phyloP scores from a whole-genome alignment of 805 yeast species.

The Pichia insulana region DNA sequence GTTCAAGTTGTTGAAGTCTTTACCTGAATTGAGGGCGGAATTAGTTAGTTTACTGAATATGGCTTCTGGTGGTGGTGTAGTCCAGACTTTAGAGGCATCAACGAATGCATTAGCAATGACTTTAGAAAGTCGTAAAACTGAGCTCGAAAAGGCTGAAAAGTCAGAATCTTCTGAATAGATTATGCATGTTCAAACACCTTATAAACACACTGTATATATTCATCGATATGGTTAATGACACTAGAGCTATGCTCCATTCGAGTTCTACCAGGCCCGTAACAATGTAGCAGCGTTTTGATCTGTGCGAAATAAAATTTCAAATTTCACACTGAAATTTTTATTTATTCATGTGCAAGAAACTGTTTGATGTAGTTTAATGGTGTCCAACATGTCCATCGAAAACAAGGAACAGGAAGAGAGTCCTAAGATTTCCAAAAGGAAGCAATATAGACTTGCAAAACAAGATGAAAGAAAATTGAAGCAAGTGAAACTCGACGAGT shows the following conservation, averaged over 20 bases:
- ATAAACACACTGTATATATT: neutral
- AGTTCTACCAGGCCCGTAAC: no score
- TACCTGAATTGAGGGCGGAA: conserved; percentile 68
- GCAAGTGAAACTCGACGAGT: conserved; percentile 36
- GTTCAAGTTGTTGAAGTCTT: conserved; percentile 67
- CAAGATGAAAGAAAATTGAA: conserved; percentile 41
- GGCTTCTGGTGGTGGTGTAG: conserved; percentile 84
- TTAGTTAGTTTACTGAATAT: conserved; percentile 76
- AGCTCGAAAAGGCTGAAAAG: conserved; percentile 17
- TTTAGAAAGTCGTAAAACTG: conserved; percentile 47
- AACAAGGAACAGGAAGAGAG: neutral
- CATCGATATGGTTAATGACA: no score
- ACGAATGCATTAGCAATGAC: conserved; percentile 64
- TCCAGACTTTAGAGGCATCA: conserved; percentile 67
- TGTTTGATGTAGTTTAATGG: no score
- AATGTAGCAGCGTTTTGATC: no score
- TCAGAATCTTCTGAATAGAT: neutral
- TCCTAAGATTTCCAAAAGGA: conserved; percentile 5
- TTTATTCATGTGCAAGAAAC: no score
- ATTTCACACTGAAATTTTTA: neutral
- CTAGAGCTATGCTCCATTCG: no score
- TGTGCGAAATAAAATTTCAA: no score
- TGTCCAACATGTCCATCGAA: neutral
- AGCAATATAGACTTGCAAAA: conserved; percentile 9
- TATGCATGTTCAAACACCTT: neutral